Base-by-base conservation (phyloP, 1,139 yeast genomes). In the Scheffersomyces segobiensis region DNA sequence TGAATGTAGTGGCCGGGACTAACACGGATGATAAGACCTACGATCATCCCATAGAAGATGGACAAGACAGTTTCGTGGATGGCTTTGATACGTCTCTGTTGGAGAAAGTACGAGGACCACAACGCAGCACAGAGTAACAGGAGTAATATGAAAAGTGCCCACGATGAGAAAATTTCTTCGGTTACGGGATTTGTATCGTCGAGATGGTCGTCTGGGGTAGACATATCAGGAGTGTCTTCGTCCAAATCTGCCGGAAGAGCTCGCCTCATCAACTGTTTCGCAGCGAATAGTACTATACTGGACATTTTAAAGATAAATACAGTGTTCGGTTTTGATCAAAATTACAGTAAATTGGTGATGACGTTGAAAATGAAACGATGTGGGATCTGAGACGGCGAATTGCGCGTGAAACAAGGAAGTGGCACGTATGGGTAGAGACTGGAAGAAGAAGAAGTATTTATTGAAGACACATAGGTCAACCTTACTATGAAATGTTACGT, bases 1-100 rank as follows among this genome's bases (percentile, higher is more conserved):
- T 96, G 99, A 65, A 96, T 96, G 71, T 92, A 93, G 72, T 93
- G 98, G 48, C 99, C 99, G 0, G 99, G 99, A 4, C 92, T 84
- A 24, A 93, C 82, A 64, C 99, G 83, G 62, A 96, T 93, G 52
- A 95, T 85, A 53, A 96, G 76, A 0, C 99, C 99, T 32, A 96
- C 97, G 55, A 92, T 82, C 98, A 93, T 93, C 46, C 99, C 99
- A 67, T 95, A 92, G 71, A 95, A 93, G 63, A 96, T 95, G 0
- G 98, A 92, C 55, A 96, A 79, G 52, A 96, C 99, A 0, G 99
- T 95, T 76, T 96, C 99, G 73, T 96, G 99, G 19, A 96, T 87
- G 1, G 97, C 97, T 71, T 92, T 93, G 65, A 96, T 93, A 64
- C 96, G 83, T 65, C 93, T 85, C 68, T 92, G 97, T 69, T 95